phyloP scores from a whole-genome alignment of 192 early-diverging fungal genomes.

The Podila clonocystis region DNA sequence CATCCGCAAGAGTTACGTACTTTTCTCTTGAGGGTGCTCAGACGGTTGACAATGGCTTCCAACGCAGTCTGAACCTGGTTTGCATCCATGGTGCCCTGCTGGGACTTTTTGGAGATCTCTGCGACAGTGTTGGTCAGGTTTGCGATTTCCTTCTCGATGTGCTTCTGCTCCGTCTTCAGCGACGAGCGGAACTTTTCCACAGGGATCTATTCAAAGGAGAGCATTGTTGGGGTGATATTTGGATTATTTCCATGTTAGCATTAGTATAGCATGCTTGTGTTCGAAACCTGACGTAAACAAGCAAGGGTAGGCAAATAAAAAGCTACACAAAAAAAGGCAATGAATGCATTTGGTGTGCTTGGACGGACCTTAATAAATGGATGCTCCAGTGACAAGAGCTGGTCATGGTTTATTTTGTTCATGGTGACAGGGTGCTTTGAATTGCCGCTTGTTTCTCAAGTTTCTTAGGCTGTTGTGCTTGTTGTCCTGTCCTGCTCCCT shows the following conservation, averaged over 20 bases:
- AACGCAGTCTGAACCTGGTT: constrained; percentile 67
- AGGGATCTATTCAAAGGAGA: constrained; percentile 27
- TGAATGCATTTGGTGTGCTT: background rate
- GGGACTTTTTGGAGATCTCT: constrained; percentile 58
- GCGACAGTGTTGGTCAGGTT: constrained; percentile 55
- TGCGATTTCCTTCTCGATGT: constrained; percentile 84
- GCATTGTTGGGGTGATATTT: constrained; percentile 55
- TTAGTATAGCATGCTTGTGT: too few relatives aligned
- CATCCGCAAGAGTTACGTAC: constrained; percentile 39
- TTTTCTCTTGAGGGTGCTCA: constrained; percentile 80
- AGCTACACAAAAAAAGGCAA: background rate
- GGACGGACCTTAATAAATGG: constrained; percentile 87
- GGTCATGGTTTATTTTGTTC: constrained; percentile 78
- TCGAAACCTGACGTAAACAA: background rate
- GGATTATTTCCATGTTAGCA: too few relatives aligned
- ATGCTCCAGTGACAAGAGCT: constrained; percentile 92
- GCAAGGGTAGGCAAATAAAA: background rate
- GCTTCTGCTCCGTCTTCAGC: constrained; percentile 68
- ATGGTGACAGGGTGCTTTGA: constrained; percentile 38
- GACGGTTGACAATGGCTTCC: constrained; percentile 70
- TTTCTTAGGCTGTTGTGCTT: background rate
- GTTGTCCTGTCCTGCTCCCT: background rate
- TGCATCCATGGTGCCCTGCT: constrained; percentile 48
- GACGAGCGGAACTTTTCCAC: constrained; percentile 49
- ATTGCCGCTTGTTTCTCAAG: background rate